These are phyloP conservation scores for Cladobotryum mycophilum DNA, from an alignment of 2,329 filamentous ascomycete genomes.

Conservation along the genomic window DNA sequence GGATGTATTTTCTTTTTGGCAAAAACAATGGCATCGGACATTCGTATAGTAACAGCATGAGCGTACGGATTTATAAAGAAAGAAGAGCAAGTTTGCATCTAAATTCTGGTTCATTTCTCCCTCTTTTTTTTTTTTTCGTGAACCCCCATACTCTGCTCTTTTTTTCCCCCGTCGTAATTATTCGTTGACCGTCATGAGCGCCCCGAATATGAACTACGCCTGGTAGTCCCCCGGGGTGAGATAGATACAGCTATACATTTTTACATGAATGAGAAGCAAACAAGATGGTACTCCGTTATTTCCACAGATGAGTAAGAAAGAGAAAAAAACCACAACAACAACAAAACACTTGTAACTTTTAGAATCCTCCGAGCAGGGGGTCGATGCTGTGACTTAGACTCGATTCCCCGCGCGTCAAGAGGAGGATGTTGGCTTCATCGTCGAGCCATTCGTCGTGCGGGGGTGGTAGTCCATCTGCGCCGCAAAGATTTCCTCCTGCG, in stretches of 20 bases:
- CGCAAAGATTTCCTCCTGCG: conserved; percentile 30
- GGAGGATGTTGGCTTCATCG: conserved; percentile 39
- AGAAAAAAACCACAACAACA: background rate
- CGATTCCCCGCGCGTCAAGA: conserved; percentile 27
- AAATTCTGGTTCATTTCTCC: no score
- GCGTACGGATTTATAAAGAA: no score
- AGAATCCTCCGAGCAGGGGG: conserved; percentile 21
- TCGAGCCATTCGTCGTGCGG: conserved; percentile 37
- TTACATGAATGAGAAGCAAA: no score
- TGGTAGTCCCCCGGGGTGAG: no score
- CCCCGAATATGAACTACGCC: background rate
- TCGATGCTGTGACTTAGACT: conserved; percentile 24
- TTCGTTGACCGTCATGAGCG: background rate
- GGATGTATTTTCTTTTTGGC: no score
- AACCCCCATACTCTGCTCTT: background rate
- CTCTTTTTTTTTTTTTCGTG: no score
- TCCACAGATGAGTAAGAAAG: no score
- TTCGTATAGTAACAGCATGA: no score
- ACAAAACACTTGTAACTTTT: conserved; percentile 5
- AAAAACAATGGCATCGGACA: no score
- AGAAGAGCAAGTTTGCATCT: no score
- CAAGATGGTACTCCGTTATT: no score
- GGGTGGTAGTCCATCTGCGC: conserved; percentile 26
- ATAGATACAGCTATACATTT: no score
- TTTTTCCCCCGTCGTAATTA: background rate